phyloP scores from a whole-genome alignment of 768 basidiomycete species.

The Russula emetica region DNA sequence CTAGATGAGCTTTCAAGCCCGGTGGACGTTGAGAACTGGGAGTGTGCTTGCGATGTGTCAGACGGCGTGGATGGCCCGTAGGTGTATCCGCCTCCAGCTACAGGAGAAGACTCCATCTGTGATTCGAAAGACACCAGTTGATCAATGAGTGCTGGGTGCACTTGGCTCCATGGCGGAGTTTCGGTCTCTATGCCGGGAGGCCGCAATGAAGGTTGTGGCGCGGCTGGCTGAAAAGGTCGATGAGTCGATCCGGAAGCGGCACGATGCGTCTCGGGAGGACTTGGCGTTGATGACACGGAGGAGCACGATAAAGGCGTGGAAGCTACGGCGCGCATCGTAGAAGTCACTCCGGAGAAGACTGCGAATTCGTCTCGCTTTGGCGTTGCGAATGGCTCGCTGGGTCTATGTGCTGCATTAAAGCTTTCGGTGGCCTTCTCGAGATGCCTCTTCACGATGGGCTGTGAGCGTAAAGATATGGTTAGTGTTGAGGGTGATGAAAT shows the following conservation, averaged over 20 bases:
- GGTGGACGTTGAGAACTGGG: neutral
- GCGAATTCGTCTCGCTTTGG: constrained; percentile 62
- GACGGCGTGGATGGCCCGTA: neutral
- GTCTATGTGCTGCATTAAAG: constrained; percentile 45
- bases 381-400: constrained; percentile 58
- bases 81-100: constrained; percentile 24
- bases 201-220: neutral
- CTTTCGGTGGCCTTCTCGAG: constrained; percentile 45
- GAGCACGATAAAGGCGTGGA: constrained; percentile 25
- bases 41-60: neutral
- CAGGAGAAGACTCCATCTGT: constrained; percentile 29
- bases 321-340: constrained; percentile 52
- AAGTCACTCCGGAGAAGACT: constrained; percentile 73
- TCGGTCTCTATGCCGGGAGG: neutral
- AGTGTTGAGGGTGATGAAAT: neutral
- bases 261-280: neutral
- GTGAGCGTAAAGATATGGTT: neutral
- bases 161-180: constrained; percentile 18
- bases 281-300: constrained; percentile 20
- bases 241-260: neutral
- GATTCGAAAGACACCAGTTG: constrained; percentile 34
- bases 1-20: neutral
- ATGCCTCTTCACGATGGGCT: constrained; percentile 66
- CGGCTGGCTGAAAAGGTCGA: neutral
- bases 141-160: constrained; percentile 36